These are phyloP conservation scores for Ilyonectria mors-panacis DNA, from an alignment of 2,329 filamentous ascomycete genomes.

Conservation along the genomic window DNA sequence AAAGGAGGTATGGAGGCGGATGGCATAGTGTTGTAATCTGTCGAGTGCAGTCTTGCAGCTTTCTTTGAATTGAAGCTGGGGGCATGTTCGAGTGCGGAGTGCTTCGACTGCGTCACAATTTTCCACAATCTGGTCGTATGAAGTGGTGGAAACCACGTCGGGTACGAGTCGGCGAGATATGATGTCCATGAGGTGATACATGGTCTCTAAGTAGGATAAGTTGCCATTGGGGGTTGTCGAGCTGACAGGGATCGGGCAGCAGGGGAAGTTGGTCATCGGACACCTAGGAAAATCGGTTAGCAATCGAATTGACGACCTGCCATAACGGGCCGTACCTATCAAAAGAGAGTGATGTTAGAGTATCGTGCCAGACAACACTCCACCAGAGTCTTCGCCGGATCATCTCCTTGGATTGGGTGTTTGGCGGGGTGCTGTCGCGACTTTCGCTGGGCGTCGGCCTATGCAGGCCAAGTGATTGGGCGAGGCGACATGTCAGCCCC, in stretches of 20 bases:
- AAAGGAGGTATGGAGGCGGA: conserved; percentile 76
- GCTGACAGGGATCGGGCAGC: conserved; percentile 67
- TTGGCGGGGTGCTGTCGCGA: conserved; percentile 59
- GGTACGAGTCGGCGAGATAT: conserved; percentile 72
- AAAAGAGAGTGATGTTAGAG: conserved; percentile 75
- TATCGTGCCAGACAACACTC: conserved; percentile 78
- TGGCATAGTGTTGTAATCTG: conserved; percentile 74
- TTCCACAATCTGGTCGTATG: conserved; percentile 69
- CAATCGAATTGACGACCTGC: conserved; percentile 29
- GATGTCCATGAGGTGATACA: conserved; percentile 75
- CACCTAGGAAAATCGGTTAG: conserved; percentile 55
- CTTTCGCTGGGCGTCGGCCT: conserved; percentile 62
- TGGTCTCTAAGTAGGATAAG: conserved; percentile 73
- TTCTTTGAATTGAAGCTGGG: conserved; percentile 71
- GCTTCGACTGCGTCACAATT: conserved; percentile 70
- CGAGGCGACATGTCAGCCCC: conserved; percentile 75
- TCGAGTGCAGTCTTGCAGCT: conserved; percentile 76
- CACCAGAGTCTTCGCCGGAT: conserved; percentile 72
- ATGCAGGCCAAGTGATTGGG: conserved; percentile 75
- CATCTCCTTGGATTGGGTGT: conserved; percentile 66
- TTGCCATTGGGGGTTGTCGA: conserved; percentile 61
- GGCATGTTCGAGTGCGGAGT: conserved; percentile 63
- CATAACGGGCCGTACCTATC: conserved; percentile 63
- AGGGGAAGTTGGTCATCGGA: conserved; percentile 74
- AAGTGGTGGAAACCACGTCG: conserved; percentile 64